Conservation (phyloP, 2,329 filamentous ascomycete species). For the Colletotrichum sp. region DNA sequence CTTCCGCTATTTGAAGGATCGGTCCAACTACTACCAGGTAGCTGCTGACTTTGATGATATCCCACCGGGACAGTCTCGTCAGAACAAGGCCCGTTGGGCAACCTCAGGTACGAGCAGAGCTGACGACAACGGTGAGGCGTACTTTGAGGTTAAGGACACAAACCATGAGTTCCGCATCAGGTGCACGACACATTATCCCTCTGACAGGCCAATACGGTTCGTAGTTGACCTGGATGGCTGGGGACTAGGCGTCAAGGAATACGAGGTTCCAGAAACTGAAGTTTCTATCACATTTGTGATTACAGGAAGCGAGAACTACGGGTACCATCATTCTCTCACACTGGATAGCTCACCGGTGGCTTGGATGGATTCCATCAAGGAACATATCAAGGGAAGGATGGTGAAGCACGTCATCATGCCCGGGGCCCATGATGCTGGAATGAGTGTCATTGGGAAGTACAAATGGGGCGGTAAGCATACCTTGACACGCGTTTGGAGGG, state of each 20-base stretch:
- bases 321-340: slow-evolving; percentile 33
- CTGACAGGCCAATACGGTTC: slow-evolving; percentile 28
- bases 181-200: slow-evolving; percentile 32
- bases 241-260: slow-evolving; percentile 37
- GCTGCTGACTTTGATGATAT: slow-evolving; percentile 34
- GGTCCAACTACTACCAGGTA: slow-evolving; percentile 35
- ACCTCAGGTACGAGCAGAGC: slow-evolving; percentile 16
- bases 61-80: slow-evolving; percentile 33
- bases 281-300: slow-evolving; percentile 37
- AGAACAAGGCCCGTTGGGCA: slow-evolving; percentile 31
- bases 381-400: slow-evolving; percentile 39
- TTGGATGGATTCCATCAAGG: slow-evolving; percentile 38
- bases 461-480: not conserved
- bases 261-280: slow-evolving; percentile 33
- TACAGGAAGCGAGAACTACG: slow-evolving; percentile 36
- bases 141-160: slow-evolving; percentile 33
- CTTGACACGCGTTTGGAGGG: not conserved
- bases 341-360: slow-evolving; percentile 26
- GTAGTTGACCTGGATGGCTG: slow-evolving; percentile 34
- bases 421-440: slow-evolving; percentile 54
- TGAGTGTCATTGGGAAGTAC: slow-evolving; percentile 39
- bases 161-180: slow-evolving; percentile 33
- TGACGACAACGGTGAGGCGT: slow-evolving; percentile 35
- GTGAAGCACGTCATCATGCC: slow-evolving; percentile 52
- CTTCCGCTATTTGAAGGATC: slow-evolving; percentile 23